Base-by-base conservation (phyloP, 75 land plant species). In the Azolla pinnata region DNA sequence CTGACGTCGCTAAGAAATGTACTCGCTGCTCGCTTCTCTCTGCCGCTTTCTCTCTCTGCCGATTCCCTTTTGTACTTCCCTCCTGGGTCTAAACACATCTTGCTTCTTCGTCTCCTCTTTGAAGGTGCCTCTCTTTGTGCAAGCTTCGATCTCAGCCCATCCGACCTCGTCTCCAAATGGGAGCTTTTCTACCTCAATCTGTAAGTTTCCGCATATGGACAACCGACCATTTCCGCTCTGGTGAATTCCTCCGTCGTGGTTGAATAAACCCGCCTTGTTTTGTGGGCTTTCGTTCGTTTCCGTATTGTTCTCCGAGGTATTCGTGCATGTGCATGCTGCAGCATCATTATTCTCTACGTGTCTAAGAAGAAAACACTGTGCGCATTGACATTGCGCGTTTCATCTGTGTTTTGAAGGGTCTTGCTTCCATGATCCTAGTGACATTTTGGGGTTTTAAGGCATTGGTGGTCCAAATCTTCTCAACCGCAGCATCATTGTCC, bases 121-220 rank as follows among this genome's bases (percentile, higher is more conserved):
- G 49, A 61, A 89, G 89, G 88, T 75, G 55, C 73, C 2, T 70
- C 86, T 10, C 76, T 76, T 17, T 85, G 96, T 55, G 69, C 83
- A 7, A 80, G 76, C 60, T 85, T 75, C 73, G 81, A 69, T 59
- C 75, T 85, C 33, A 75, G 62, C 9, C 75, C 89, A 21, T 60
- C 81, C 25, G 84, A 85, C 57, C 76, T 89, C 16, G 89, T 85
- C 9, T 76, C 84, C 7, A 70, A 72, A 50, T 89, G 96, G 96
- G 96, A 85, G 70, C 66, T 80, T 59, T 85, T 80, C 64, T 82
- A 73, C 65, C 79, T 89, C 47, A 85, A 85, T 73, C 66, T 76
- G 96, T 89, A 63, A 62, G 70, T 57, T 31, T 56, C 56, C 8
- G 17, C 2, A 21, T 16, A 25, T 3, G n/a, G 29, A 16, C 25